Evolutionary conservation across 2,329 filamentous ascomycete species (phyloP).

Genomic region (Clonostachys sp.): DNA sequence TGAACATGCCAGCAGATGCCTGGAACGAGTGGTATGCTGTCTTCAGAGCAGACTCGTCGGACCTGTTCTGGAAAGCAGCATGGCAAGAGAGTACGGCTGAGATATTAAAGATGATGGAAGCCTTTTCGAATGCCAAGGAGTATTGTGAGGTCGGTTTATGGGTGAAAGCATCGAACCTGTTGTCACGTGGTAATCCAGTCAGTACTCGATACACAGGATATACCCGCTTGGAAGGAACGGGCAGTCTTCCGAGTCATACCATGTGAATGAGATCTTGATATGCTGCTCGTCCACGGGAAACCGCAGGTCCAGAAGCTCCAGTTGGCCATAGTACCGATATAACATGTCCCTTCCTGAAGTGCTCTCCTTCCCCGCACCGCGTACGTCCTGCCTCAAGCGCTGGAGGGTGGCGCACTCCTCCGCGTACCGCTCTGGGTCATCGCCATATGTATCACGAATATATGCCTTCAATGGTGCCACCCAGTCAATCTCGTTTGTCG

Average conservation of each 20-base stretch:
- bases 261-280: slow-evolving; percentile 98
- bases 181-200: not conserved
- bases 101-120: slow-evolving; percentile 99
- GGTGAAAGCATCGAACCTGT: slow-evolving; percentile 98
- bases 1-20: slow-evolving; percentile 98
- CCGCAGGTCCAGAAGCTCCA: slow-evolving; percentile 87
- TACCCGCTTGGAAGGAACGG: not conserved
- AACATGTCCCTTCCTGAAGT: slow-evolving; percentile 88
- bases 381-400: slow-evolving; percentile 94
- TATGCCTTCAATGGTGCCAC: slow-evolving; percentile 85
- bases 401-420: slow-evolving; percentile 96
- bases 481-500: slow-evolving; percentile 98
- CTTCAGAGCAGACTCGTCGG: slow-evolving; percentile 89
- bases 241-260: slow-evolving; percentile 46
- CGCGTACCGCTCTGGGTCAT: slow-evolving; percentile 92
- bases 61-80: slow-evolving; percentile 86
- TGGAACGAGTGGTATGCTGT: slow-evolving; percentile 98
- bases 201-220: not conserved
- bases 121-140: slow-evolving; percentile 95
- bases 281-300: slow-evolving; percentile 98
- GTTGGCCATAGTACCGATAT: slow-evolving; percentile 95
- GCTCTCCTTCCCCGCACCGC: slow-evolving; percentile 94
- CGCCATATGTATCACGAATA: slow-evolving; percentile 89
- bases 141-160: slow-evolving; percentile 97
- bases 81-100: slow-evolving; percentile 95